Percentiles rank a stretch among this genome's conserved stretches.
Conservation (phyloP, 2,329 filamentous ascomycete species). For the Ascochyta rabiei region DNA sequence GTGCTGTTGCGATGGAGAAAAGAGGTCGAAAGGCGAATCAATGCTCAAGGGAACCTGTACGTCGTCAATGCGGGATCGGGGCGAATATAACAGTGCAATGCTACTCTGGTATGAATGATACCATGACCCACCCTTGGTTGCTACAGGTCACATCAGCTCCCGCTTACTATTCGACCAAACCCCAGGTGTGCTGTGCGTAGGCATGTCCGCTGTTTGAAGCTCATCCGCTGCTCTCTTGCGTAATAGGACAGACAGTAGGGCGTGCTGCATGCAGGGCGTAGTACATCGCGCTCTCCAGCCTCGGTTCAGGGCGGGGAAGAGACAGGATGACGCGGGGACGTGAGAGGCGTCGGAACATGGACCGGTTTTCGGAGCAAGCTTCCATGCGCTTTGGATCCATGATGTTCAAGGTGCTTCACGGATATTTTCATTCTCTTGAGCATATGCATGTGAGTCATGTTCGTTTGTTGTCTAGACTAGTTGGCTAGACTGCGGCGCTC, state of each 20-base stretch:
- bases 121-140: not conserved
- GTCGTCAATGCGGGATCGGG: not conserved
- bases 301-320: slow-evolving; percentile 1
- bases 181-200: too few species aligned
- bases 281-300: not conserved
- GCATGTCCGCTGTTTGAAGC: too few species aligned
- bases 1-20: not conserved
- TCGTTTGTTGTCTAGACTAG: not conserved
- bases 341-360: not conserved
- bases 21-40: too few species aligned
- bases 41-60: not conserved
- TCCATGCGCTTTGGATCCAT: not conserved
- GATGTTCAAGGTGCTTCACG: not conserved
- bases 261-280: slow-evolving; percentile 8
- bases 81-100: not conserved
- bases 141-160: too few species aligned
- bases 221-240: not conserved
- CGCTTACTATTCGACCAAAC: too few species aligned
- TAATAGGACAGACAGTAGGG: slow-evolving; percentile 1
- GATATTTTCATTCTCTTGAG: not conserved
- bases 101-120: not conserved
- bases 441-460: not conserved
- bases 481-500: slow-evolving; percentile 20
- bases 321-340: slow-evolving; percentile 1
- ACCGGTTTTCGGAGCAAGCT: not conserved